These are phyloP conservation scores for Akanthomyces lecanii DNA, from an alignment of 2,329 filamentous ascomycete genomes.

Conservation along the genomic window DNA sequence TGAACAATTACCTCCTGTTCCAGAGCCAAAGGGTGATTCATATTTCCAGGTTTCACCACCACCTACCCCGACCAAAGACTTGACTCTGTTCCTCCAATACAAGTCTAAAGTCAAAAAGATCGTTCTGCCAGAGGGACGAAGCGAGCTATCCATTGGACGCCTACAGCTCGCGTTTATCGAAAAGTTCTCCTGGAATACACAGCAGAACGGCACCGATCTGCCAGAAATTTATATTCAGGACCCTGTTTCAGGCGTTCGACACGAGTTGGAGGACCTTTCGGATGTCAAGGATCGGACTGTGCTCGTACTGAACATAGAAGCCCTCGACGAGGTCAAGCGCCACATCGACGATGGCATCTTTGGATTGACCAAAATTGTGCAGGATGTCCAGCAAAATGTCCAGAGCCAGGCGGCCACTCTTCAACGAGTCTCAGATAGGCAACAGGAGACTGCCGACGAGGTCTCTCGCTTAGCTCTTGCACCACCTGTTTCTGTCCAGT, in stretches of 20 bases:
- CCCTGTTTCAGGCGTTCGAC: conserved; percentile 88
- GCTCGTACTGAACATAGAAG: conserved; percentile 89
- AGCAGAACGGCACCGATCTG: conserved; percentile 85
- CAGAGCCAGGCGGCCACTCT: conserved; percentile 79
- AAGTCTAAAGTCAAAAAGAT: conserved; percentile 98
- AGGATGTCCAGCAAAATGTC: conserved; percentile 77
- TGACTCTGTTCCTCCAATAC: conserved; percentile 93
- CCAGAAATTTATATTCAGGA: conserved; percentile 99
- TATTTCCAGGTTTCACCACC: conserved; percentile 63
- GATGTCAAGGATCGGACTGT: conserved; percentile 96
- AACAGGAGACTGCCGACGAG: conserved; percentile 84
- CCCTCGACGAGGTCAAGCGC: conserved; percentile 90
- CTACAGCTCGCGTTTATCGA: conserved; percentile 96
- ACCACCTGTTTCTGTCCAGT: conserved; percentile 39
- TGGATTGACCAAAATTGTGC: conserved; percentile 74
- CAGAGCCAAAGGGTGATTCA: conserved; percentile 44
- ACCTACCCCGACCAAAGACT: conserved; percentile 66
- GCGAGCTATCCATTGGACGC: conserved; percentile 79
- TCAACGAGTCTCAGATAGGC: conserved; percentile 82
- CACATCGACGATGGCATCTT: conserved; percentile 92
- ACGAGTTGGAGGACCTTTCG: conserved; percentile 87
- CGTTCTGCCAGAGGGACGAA: conserved; percentile 76
- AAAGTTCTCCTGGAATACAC: conserved; percentile 98
- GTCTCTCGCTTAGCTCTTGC: conserved; percentile 59
- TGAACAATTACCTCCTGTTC: conserved; percentile 23